Conservation (phyloP, 768 basidiomycete genomes). For the Naganishia onofrii region DNA sequence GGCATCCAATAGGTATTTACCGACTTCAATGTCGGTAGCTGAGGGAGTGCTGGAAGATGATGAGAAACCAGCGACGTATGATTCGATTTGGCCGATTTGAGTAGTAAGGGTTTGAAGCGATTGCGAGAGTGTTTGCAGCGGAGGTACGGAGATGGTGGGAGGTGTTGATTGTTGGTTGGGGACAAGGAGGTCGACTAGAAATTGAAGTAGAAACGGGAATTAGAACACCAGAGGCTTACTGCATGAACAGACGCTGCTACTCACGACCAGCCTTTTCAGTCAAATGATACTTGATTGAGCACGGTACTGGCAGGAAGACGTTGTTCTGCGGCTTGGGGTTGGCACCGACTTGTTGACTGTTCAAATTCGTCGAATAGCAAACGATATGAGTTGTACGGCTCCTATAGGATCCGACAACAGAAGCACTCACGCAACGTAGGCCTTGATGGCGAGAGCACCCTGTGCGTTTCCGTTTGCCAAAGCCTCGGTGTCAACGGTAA, state of each 20-base stretch:
- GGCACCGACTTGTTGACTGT: conserved; percentile 73
- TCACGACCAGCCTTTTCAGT: conserved; percentile 80
- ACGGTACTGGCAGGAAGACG: conserved; percentile 89
- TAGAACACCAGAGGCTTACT: conserved; percentile 7
- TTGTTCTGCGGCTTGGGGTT: conserved; percentile 89
- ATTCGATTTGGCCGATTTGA: conserved; percentile 80
- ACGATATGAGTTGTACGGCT: background rate
- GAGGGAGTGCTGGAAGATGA: conserved; percentile 61
- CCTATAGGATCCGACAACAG: background rate
- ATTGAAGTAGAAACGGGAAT: conserved; percentile 8
- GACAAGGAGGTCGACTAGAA: conserved; percentile 70
- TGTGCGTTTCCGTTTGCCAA: conserved; percentile 56
- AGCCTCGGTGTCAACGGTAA: conserved; percentile 78
- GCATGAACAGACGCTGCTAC: conserved; percentile 54
- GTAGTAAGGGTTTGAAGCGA: conserved; percentile 67
- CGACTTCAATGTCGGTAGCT: conserved; percentile 77
- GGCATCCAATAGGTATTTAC: conserved; percentile 86
- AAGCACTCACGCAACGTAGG: conserved; percentile 71
- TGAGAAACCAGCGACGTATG: conserved; percentile 77
- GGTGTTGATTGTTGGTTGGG: conserved; percentile 35
- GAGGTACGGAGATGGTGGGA: conserved; percentile 55
- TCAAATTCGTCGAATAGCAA: background rate
- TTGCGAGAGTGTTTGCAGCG: conserved; percentile 73
- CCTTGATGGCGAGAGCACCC: conserved; percentile 70
- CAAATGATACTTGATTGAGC: conserved; percentile 75